Base-by-base conservation (phyloP, 2,329 filamentous ascomycete genomes). In the Pyrenophora seminiperda region DNA sequence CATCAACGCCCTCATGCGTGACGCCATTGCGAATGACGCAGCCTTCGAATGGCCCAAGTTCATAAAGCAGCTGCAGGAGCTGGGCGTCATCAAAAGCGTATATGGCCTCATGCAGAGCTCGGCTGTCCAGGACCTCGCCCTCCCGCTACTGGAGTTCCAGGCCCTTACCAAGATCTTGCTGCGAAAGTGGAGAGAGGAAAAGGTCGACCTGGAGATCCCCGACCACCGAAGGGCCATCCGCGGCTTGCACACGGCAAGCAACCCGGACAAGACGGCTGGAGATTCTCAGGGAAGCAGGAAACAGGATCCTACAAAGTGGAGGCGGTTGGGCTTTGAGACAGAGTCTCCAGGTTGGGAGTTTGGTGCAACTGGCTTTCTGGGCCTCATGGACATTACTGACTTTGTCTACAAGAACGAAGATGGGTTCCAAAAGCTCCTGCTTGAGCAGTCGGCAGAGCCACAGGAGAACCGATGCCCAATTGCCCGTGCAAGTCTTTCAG, bases 301-400 rank as follows among this genome's bases (percentile, higher is more conserved):
- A 64, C 90, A 95, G 63, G 90, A 91, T 64, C 89, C 91, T 0
- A 88, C 95, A 66, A 97, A 97, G 71, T 99, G 94, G 94, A 83
- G 91, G 63, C 82, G 92, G 45, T 73, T 99, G 33, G 94, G 94
- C 2, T 99, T 99, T 65, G 89, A 94, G 72, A 88, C 89, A 0
- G 94, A 99, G 73, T 92, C 84, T 60, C 94, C 94, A 3, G 87
- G 87, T 0, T 81, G 82, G 63, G 94, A 99, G 62, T 97, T 99
- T 67, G 86, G 91, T 15, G 79, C 84, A 31, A 88, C 89, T 20
- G 94, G 94, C 0, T 97, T 92, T 70, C 75, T 99, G 45, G 94
- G 94, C 20, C 90, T 99, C 84, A 97, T 99, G 92, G 94, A 99
- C 71, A 75, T 99, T 65, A 90, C 91, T 2, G 92, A 97, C 72